Percentiles rank a stretch among this genome's conserved stretches.
Conservation (phyloP, 2,329 filamentous ascomycete species). For the Drechslerella dactyloides region DNA sequence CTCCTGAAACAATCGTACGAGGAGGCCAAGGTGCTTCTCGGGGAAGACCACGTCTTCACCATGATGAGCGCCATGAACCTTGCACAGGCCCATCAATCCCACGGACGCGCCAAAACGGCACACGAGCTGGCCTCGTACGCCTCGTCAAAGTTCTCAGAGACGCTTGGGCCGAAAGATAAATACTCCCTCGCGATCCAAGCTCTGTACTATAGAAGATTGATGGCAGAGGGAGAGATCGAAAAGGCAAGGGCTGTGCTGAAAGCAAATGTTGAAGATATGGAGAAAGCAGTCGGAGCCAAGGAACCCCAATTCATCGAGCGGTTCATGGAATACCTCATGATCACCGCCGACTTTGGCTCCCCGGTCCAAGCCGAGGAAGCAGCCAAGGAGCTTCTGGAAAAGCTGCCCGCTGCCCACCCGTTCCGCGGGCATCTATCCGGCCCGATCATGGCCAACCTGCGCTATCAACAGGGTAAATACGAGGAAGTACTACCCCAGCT, state of each 20-base stretch:
- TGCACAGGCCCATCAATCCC: not conserved
- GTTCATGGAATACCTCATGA: not conserved
- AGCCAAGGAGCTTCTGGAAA: not conserved
- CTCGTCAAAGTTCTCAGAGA: not conserved
- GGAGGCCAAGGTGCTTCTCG: not conserved
- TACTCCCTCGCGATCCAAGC: not conserved
- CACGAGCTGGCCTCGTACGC: not conserved
- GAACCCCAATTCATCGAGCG: not conserved
- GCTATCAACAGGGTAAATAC: not conserved
- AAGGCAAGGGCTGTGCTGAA: not conserved
- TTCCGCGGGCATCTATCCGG: not conserved
- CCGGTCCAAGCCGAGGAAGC: not conserved
- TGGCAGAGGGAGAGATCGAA: not conserved
- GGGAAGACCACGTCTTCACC: slow-evolving; percentile 1
- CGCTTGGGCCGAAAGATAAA: not conserved
- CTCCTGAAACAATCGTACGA: not conserved
- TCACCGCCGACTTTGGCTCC: not conserved
- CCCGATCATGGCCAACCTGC: not conserved
- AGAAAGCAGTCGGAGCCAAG: not conserved
- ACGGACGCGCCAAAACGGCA: not conserved
- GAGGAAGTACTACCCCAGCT: not conserved
- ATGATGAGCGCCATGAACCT: not conserved
- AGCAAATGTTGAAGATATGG: not conserved
- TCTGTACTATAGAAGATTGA: not conserved
- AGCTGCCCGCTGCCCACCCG: not conserved